Evolutionary conservation across 2,329 filamentous ascomycete genomes (phyloP).

Genomic region (Incumbomyces delicatus): DNA sequence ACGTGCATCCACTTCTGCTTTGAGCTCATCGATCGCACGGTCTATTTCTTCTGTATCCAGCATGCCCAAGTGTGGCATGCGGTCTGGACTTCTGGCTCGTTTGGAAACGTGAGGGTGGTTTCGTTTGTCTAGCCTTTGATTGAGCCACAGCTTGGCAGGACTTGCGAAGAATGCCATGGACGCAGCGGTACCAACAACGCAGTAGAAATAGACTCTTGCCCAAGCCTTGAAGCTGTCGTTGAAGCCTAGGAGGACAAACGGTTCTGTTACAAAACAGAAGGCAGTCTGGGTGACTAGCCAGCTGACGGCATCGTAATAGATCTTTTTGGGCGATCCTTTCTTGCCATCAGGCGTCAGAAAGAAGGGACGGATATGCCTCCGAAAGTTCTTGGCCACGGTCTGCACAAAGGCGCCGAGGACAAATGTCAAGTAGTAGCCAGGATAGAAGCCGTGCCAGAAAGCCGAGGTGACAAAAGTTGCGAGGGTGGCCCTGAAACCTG

Average conservation of each 20-base stretch:
- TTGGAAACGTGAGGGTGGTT: constrained; percentile 26
- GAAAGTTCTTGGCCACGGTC: constrained; percentile 86
- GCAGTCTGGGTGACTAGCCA: constrained; percentile 68
- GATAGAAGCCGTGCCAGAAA: constrained; percentile 97
- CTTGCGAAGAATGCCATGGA: constrained; percentile 70
- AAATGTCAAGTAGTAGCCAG: constrained; percentile 89
- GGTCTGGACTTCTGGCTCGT: constrained; percentile 49
- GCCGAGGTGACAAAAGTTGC: constrained; percentile 91
- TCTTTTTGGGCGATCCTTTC: constrained; percentile 60
- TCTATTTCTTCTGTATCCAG: constrained; percentile 64
- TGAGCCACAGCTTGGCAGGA: constrained; percentile 57
- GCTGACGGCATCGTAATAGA: constrained; percentile 74
- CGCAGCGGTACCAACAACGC: constrained; percentile 54
- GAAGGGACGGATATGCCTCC: constrained; percentile 81
- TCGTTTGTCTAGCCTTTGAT: constrained; percentile 50
- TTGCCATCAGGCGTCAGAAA: constrained; percentile 73
- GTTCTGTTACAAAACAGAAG: constrained; percentile 72
- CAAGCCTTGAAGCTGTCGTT: constrained; percentile 63
- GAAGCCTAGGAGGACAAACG: constrained; percentile 75
- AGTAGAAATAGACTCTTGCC: constrained; percentile 83
- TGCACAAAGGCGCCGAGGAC: constrained; percentile 84
- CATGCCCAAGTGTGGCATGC: constrained; percentile 63
- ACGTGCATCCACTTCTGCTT: constrained; percentile 58
- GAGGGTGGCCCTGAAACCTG: constrained; percentile 86
- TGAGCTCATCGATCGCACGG: constrained; percentile 67